A percentile compares a stretch with the other conserved stretches of the same genome.
phyloP scores from a whole-genome alignment of 164 flowering plant species.

The Sedum album region DNA sequence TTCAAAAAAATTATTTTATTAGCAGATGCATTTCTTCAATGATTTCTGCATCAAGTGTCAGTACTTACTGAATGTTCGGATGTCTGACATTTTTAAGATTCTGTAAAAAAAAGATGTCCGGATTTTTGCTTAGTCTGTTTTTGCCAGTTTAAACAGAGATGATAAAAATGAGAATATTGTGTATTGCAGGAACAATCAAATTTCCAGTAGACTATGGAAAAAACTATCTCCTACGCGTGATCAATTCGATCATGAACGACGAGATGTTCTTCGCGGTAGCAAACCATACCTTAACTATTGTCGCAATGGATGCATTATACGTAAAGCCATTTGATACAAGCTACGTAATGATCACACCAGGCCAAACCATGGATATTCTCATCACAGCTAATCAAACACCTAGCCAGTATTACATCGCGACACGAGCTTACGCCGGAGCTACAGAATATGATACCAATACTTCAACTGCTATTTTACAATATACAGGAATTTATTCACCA shows the following conservation, averaged over 20 bases:
- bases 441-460: constrained; percentile 17
- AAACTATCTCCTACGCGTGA: constrained; percentile 20
- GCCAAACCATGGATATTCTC: constrained; percentile 23
- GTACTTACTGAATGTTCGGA: too few relatives aligned
- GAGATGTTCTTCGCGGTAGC: constrained; percentile 17
- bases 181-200: background rate
- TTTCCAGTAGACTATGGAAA: constrained; percentile 10
- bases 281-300: constrained; percentile 17
- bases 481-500: constrained; percentile 8
- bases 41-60: background rate
- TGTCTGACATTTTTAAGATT: too few relatives aligned
- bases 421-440: background rate
- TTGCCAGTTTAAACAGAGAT: too few relatives aligned
- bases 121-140: too few relatives aligned
- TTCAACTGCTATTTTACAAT: constrained; percentile 25
- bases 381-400: constrained; percentile 13
- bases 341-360: constrained; percentile 16
- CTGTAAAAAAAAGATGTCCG: too few relatives aligned
- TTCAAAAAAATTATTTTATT: background rate
- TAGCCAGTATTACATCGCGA: constrained; percentile 15
- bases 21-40: background rate
- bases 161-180: too few relatives aligned
- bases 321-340: constrained; percentile 9
- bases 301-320: constrained; percentile 14
- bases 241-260: constrained; percentile 16